A percentile compares a stretch with the other conserved stretches of the same genome.
These are phyloP conservation scores for Microcyclospora tardicrescens DNA, from an alignment of 2,329 filamentous ascomycete species.

Conservation along the genomic window DNA sequence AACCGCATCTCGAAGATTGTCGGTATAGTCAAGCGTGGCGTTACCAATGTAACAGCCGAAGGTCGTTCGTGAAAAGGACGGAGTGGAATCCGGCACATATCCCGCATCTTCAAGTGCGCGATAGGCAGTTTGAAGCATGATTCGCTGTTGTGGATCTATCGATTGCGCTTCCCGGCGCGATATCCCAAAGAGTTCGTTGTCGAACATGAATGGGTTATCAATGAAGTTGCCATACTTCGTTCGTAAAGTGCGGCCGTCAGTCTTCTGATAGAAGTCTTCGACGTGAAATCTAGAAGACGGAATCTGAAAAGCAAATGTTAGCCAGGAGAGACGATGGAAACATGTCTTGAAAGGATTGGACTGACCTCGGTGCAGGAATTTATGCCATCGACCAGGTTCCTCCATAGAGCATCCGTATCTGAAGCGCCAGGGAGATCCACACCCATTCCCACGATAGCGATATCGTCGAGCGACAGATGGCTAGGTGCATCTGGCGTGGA, in stretches of 20 bases:
- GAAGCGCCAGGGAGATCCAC: no score
- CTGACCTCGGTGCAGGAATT: no score
- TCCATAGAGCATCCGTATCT: no score
- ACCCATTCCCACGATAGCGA: no score
- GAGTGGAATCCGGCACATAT: constrained; percentile 15
- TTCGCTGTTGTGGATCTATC: constrained; percentile 8
- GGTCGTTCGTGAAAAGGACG: constrained; percentile 15
- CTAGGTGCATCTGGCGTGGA: no score
- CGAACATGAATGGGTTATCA: background rate
- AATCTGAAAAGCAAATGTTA: no score
- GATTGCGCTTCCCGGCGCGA: background rate
- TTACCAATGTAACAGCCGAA: constrained; percentile 30
- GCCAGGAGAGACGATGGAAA: no score
- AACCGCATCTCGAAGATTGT: constrained; percentile 2
- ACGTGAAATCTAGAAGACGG: background rate
- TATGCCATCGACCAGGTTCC: no score
- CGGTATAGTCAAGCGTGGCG: constrained; percentile 28
- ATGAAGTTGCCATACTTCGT: background rate
- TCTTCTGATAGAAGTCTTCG: background rate
- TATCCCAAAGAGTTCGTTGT: background rate
- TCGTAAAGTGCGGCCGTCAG: background rate
- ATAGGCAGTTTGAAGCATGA: constrained; percentile 6
- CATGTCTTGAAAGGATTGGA: no score
- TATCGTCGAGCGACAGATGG: no score
- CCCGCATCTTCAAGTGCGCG: constrained; percentile 24